These are phyloP conservation scores for Salinomyces thailandicus DNA, from an alignment of 2,329 filamentous ascomycete genomes.

Conservation along the genomic window DNA sequence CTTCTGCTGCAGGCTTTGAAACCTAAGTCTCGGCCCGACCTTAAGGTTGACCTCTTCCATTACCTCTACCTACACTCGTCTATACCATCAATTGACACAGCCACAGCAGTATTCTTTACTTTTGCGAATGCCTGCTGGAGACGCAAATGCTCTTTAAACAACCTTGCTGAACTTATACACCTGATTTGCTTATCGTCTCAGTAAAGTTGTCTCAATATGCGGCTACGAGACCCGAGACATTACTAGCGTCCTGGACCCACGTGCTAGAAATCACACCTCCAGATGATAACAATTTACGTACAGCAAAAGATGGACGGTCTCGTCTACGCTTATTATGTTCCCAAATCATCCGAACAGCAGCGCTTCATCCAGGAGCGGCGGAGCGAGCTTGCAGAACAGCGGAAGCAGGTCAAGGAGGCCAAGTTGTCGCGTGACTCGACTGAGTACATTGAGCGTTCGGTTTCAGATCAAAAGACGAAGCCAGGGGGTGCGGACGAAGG, in stretches of 20 bases:
- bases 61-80: too few species aligned
- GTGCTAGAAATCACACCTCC: slow-evolving; percentile 1
- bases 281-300: too few species aligned
- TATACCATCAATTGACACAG: too few species aligned
- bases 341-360: slow-evolving; percentile 12
- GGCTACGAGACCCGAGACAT: background rate
- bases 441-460: slow-evolving; percentile 5
- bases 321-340: slow-evolving; percentile 12
- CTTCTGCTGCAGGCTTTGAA: background rate
- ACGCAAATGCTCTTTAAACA: too few species aligned
- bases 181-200: too few species aligned
- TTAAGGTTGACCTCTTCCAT: background rate
- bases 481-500: background rate
- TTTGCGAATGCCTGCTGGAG: too few species aligned
- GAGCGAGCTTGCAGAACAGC: slow-evolving; percentile 8
- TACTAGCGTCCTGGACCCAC: slow-evolving; percentile 2
- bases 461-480: slow-evolving; percentile 1
- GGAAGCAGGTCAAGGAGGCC: background rate
- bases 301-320: slow-evolving; percentile 7
- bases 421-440: background rate
- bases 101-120: too few species aligned
- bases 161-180: too few species aligned
- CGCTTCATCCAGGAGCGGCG: slow-evolving; percentile 10
- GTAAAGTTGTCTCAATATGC: too few species aligned
- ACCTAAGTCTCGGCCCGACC: background rate